A percentile compares a stretch with the other conserved stretches of the same genome.
Conservation (phyloP, 768 basidiomycete species). For the Sarcomyxa edulis region DNA sequence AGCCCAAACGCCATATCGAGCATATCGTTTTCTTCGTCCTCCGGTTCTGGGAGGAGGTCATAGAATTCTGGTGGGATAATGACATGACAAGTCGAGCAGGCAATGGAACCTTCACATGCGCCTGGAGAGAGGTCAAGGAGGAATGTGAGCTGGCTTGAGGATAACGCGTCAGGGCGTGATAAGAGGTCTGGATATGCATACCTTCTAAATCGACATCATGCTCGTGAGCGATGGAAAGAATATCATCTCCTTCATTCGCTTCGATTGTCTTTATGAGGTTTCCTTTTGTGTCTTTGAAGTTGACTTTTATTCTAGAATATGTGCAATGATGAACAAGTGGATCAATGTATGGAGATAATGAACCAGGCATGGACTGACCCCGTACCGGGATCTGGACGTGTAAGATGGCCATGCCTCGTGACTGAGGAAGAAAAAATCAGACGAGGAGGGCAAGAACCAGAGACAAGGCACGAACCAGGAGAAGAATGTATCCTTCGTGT, state of each 20-base stretch:
- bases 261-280: constrained; percentile 81
- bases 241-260: constrained; percentile 90
- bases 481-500: too few species aligned
- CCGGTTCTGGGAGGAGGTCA: constrained; percentile 85
- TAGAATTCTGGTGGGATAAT: constrained; percentile 80
- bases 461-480: too few species aligned
- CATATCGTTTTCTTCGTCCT: constrained; percentile 98
- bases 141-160: not conserved
- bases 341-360: not conserved
- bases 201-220: constrained; percentile 96
- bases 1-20: constrained; percentile 97
- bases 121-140: constrained; percentile 41
- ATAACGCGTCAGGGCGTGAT: not conserved
- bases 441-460: too few species aligned
- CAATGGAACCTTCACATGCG: constrained; percentile 94
- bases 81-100: constrained; percentile 97
- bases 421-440: constrained; percentile 10
- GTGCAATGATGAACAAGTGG: constrained; percentile 4
- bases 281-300: constrained; percentile 89
- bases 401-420: constrained; percentile 43
- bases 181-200: constrained; percentile 18
- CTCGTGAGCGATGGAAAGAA: constrained; percentile 88
- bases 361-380: constrained; percentile 38
- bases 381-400: constrained; percentile 62
- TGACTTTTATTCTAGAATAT: constrained; percentile 68